Conservation (phyloP, 2,329 filamentous ascomycete species). For the Sphaerulina vaccinii region DNA sequence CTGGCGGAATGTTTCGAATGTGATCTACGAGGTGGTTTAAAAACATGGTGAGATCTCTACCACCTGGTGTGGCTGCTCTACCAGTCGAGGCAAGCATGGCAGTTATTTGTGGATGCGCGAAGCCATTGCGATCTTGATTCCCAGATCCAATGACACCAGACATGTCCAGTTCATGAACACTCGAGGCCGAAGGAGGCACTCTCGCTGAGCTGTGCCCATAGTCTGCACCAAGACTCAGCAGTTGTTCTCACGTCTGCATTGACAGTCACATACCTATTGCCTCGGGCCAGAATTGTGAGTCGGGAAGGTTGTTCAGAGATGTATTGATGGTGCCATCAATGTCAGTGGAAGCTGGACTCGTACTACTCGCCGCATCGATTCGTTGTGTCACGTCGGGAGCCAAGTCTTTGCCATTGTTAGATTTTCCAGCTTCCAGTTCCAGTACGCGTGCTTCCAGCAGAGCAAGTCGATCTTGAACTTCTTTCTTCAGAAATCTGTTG, state of each 20-base stretch:
- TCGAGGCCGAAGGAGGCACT: neutral
- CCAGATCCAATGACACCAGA: neutral
- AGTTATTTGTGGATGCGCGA: constrained; percentile 17
- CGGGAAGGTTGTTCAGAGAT: neutral
- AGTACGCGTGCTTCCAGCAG: constrained; percentile 25
- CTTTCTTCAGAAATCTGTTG: constrained; percentile 29
- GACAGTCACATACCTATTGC: constrained; percentile 4
- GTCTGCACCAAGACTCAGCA: neutral
- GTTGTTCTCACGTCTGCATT: neutral
- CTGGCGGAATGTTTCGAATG: constrained; percentile 23
- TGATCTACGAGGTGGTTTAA: constrained; percentile 27
- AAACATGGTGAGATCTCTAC: constrained; percentile 24
- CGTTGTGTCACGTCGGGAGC: neutral
- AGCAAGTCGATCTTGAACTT: constrained; percentile 26
- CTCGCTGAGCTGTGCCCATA: neutral
- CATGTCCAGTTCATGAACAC: neutral
- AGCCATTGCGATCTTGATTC: neutral
- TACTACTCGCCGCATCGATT: neutral
- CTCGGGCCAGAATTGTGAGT: constrained; percentile 6
- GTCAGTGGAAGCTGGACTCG: constrained; percentile 10
- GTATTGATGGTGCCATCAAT: constrained; percentile 3
- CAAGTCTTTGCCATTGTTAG: neutral
- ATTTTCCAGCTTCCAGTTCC: constrained; percentile 15
- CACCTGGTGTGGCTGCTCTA: constrained; percentile 15
- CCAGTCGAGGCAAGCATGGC: constrained; percentile 19